These are phyloP conservation scores for Paramecium primaurelia DNA, from an alignment of 73 alveolate species.

Conservation along the genomic window DNA sequence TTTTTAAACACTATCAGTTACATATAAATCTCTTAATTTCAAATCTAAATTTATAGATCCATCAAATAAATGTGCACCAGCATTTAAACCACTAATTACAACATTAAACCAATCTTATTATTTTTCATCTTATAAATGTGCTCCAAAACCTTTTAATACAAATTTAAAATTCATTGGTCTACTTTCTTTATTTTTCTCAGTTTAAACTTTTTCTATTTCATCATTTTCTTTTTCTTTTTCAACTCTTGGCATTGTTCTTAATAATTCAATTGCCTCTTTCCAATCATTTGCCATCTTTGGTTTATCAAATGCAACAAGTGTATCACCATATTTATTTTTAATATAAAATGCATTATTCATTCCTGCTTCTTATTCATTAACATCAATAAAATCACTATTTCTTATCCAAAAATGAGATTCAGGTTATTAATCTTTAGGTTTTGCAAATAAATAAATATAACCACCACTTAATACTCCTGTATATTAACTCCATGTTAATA, in stretches of 20 bases:
- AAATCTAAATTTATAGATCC: conserved; percentile 6
- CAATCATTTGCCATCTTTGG: conserved; percentile 33
- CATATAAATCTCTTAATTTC: neutral
- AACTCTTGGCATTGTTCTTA: neutral
- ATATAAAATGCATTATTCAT: conserved; percentile 48
- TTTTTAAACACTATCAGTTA: neutral
- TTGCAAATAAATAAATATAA: conserved; percentile 52
- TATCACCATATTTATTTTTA: conserved; percentile 53
- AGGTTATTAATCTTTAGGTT: conserved; percentile 50
- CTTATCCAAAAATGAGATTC: conserved; percentile 44
- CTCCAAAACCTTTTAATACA: neutral
- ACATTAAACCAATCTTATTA: neutral
- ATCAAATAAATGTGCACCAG: neutral
- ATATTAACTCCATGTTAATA: conserved; percentile 45
- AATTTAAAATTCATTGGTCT: conserved; percentile 15
- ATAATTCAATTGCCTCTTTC: conserved; percentile 57
- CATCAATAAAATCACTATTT: conserved; percentile 12
- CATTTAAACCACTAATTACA: neutral
- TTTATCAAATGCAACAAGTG: conserved; percentile 44
- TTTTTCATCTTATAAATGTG: neutral
- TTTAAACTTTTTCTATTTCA: neutral
- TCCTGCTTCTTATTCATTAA: neutral
- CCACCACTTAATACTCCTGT: conserved; percentile 62
- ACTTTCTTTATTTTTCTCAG: neutral
- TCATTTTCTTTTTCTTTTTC: neutral